Percentiles rank a stretch among this genome's conserved stretches.
These are phyloP conservation scores for Blastobotrys buckinghamii DNA, from an alignment of 1,139 yeast genomes.

Conservation along the genomic window DNA sequence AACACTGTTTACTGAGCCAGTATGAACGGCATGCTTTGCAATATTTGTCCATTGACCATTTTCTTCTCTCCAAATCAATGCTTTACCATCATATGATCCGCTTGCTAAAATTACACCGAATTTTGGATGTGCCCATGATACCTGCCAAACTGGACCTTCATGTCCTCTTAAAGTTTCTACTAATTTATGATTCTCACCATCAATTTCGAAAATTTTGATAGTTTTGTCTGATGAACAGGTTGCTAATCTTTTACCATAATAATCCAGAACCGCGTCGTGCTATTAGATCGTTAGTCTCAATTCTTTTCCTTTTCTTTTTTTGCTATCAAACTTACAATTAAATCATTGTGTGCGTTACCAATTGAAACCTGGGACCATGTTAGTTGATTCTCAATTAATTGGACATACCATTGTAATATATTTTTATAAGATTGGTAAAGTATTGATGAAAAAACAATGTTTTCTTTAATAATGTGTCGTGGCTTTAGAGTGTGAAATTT, in stretches of 20 bases:
- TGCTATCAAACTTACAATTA: conserved; percentile 45
- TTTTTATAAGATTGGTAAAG: background rate
- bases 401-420: background rate
- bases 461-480: background rate
- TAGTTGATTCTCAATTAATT: background rate
- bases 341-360: conserved; percentile 48
- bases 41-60: conserved; percentile 84
- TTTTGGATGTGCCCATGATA: conserved; percentile 98
- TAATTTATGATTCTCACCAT: conserved; percentile 64
- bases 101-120: conserved; percentile 93
- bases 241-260: conserved; percentile 91
- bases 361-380: conserved; percentile 28
- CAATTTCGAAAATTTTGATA: conserved; percentile 86
- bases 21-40: conserved; percentile 83
- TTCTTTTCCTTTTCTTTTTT: background rate
- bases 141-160: conserved; percentile 99
- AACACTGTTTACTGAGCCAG: conserved; percentile 90
- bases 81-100: conserved; percentile 93
- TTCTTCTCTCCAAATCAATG: conserved; percentile 92
- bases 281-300: conserved; percentile 12
- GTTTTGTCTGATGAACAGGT: conserved; percentile 95
- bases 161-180: conserved; percentile 81
- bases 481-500: background rate
- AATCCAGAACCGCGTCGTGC: conserved; percentile 95
- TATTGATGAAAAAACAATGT: background rate